phyloP scores from a whole-genome alignment of 2,329 filamentous ascomycete genomes.

The Ophiostoma piceae region DNA sequence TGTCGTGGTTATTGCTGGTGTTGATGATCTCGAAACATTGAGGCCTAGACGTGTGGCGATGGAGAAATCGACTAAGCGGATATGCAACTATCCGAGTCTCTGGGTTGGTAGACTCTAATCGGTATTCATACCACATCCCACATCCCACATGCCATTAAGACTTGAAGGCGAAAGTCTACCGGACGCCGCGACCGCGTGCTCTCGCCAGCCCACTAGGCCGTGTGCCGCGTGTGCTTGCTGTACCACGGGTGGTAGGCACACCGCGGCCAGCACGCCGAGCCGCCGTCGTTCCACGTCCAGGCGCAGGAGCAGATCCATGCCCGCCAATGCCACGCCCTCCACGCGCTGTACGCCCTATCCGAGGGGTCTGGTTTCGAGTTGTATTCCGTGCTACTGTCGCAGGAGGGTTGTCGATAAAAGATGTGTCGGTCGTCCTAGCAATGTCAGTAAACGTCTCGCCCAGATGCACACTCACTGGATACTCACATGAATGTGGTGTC shows the following conservation, averaged over 20 bases:
- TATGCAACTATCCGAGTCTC: slow-evolving; percentile 25
- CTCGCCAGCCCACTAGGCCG: slow-evolving; percentile 44
- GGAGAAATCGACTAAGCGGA: slow-evolving; percentile 11
- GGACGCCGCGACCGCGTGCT: slow-evolving; percentile 43
- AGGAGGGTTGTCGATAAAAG: slow-evolving; percentile 79
- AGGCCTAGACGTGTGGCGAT: not conserved
- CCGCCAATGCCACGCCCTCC: slow-evolving; percentile 36
- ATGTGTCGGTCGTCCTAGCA: slow-evolving; percentile 78
- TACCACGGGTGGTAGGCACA: slow-evolving; percentile 33
- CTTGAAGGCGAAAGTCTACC: slow-evolving; percentile 33
- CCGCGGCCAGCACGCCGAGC: slow-evolving; percentile 36
- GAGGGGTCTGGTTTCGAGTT: slow-evolving; percentile 42
- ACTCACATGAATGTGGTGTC: slow-evolving; percentile 83
- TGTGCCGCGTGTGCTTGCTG: slow-evolving; percentile 32
- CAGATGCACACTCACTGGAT: slow-evolving; percentile 22
- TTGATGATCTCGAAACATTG: not conserved
- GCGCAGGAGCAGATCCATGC: not conserved
- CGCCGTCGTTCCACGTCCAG: slow-evolving; percentile 35
- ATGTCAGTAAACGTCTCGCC: slow-evolving; percentile 9
- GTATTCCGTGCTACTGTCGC: slow-evolving; percentile 46
- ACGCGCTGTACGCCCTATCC: slow-evolving; percentile 33
- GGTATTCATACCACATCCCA: too few relatives aligned
- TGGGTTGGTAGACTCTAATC: not conserved
- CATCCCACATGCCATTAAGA: not conserved
- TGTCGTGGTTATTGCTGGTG: not conserved